phyloP scores from a whole-genome alignment of 352 stramenopile species.

The Aphanomyces invadans region DNA sequence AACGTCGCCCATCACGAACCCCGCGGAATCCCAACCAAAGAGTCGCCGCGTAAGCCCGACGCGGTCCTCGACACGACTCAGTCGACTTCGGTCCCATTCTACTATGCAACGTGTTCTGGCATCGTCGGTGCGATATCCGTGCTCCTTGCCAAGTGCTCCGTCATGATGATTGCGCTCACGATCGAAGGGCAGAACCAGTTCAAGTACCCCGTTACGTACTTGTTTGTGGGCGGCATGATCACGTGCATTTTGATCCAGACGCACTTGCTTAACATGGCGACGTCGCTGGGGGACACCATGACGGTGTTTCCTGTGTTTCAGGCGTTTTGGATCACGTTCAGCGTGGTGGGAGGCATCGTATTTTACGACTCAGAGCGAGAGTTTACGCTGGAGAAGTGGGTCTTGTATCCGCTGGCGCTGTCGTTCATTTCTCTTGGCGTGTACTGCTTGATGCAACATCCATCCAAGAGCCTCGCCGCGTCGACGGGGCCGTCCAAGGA shows the following conservation, averaged over 20 bases:
- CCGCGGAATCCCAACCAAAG: too few relatives aligned
- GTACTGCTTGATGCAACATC: constrained; percentile 59
- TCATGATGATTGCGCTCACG: constrained; percentile 77
- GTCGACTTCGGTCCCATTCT: constrained; percentile 59
- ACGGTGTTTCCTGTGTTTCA: constrained; percentile 86
- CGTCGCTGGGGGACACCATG: constrained; percentile 77
- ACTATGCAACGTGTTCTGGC: constrained; percentile 80
- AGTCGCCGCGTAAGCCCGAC: constrained; percentile 30
- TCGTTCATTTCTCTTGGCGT: constrained; percentile 62
- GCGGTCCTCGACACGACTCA: constrained; percentile 31
- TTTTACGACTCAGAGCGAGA: constrained; percentile 75
- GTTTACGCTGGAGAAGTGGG: constrained; percentile 44
- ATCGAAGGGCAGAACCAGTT: constrained; percentile 83
- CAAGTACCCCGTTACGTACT: constrained; percentile 74
- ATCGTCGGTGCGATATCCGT: constrained; percentile 81
- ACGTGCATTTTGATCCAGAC: constrained; percentile 81
- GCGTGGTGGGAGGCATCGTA: constrained; percentile 69
- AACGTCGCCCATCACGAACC: too few relatives aligned
- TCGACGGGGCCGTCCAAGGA: not conserved
- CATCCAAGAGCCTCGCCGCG: constrained; percentile 11
- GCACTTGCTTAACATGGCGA: constrained; percentile 83
- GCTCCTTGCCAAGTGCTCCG: constrained; percentile 76
- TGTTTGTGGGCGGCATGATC: constrained; percentile 82
- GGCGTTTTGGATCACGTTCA: constrained; percentile 84
- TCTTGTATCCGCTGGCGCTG: constrained; percentile 70